Evolutionary conservation across 352 stramenopile genomes (phyloP), one percentile per base, ranked within the genome.

Genomic region (Phytophthora pseudosyringae): DNA sequence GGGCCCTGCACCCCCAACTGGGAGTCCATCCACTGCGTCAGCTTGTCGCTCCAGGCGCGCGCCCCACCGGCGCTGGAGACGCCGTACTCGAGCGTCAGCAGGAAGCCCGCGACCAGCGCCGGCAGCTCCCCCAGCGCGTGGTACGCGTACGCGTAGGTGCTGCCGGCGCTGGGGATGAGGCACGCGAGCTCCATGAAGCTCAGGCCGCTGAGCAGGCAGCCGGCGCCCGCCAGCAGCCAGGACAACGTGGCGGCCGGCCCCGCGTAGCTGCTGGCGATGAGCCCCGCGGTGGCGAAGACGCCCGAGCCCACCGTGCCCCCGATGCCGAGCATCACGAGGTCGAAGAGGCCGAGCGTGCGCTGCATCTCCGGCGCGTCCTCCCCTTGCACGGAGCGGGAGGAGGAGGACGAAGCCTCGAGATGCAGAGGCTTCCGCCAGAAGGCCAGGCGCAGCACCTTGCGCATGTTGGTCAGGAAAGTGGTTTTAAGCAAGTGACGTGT

Each of bases 81-180:
- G 32, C 91, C 86, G 78, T 98, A 99, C 80, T 98, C 95, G 46
- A 99, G 78, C 26, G 92, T 98, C 26, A 98, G 71, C 29, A 96
- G 65, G 13, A 88, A 95, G 3, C 83, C 94, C 0, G 93, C 92
- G 43, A 98, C 51, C 47, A 98, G 78, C 5, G 96, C 96, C 1
- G 93, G 90, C 3, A 98, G 72, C 67, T 99, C 96, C 2, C 95
- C 94, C 15, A 98, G 73, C 0, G 91, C 81, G 55, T 98, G 89
- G 64, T 98, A 98, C 0, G 94, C 79, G 72, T 98, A 99, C 8
- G 91, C 88, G 61, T 99, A 99, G 6, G 91, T 98, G 58, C 81
- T 96, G 0, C 95, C 95, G 0, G 91, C 77, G 8, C 81, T 95
- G 12, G 94, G 94, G 46, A 98, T 92, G 35, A 88, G 70, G 28